Evolutionary conservation across 2,329 filamentous ascomycete species (phyloP).

Genomic region (Lecanicillium sp.): DNA sequence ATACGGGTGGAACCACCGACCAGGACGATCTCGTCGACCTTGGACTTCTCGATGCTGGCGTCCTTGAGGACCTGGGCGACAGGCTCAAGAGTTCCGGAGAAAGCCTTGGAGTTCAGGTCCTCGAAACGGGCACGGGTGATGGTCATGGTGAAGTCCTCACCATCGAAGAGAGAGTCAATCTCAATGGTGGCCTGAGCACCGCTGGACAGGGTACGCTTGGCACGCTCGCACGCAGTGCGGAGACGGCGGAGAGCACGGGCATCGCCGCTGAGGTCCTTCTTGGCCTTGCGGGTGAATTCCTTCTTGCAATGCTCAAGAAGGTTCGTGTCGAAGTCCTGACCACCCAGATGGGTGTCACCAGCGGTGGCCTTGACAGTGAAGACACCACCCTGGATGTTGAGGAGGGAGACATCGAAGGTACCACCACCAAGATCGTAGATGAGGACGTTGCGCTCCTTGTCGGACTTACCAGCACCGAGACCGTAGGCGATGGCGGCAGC

Average conservation of each 20-base stretch:
- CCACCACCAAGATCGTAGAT: constrained; percentile 99
- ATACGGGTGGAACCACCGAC: constrained; percentile 99
- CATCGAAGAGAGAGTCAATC: constrained; percentile 97
- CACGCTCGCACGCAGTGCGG: constrained; percentile 96
- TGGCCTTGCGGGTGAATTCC: constrained; percentile 80
- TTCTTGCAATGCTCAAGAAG: constrained; percentile 95
- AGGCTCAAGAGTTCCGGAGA: constrained; percentile 86
- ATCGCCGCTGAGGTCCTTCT: constrained; percentile 73
- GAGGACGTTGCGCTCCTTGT: constrained; percentile 97
- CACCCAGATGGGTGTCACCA: constrained; percentile 94
- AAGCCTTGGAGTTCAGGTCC: constrained; percentile 94
- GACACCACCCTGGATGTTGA: constrained; percentile 98
- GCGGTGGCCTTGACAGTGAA: constrained; percentile 99
- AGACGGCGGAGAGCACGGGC: constrained; percentile 91
- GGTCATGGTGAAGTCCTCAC: constrained; percentile 93
- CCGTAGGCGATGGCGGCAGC: constrained; percentile 97
- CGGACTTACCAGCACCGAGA: constrained; percentile 88
- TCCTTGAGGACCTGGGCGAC: constrained; percentile 97
- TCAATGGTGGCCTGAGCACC: constrained; percentile 96
- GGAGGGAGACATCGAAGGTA: constrained; percentile 99
- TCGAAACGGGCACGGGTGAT: constrained; percentile 99
- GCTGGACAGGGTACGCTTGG: constrained; percentile 97
- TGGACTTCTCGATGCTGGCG: constrained; percentile 75
- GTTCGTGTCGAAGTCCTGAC: constrained; percentile 94
- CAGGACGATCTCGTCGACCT: constrained; percentile 96